A percentile compares a stretch with the other conserved stretches of the same genome.
Conservation (phyloP, 495 filamentous ascomycete genomes). For the Penicillium parvum region DNA sequence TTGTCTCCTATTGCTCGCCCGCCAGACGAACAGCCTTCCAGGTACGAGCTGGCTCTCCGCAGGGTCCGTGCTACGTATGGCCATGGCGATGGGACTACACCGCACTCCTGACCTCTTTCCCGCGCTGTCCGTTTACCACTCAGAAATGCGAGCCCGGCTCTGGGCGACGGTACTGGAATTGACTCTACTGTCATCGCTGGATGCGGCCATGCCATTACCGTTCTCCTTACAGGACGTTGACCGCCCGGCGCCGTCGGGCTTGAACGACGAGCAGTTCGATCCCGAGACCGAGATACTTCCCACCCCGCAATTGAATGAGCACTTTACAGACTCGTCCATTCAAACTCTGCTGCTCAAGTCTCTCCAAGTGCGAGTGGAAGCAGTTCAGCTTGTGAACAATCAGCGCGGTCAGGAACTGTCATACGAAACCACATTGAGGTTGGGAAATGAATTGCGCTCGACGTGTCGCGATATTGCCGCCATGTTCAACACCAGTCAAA, state of each 20-base stretch:
- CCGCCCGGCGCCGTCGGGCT: slow-evolving; percentile 45
- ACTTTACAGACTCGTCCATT: slow-evolving; percentile 44
- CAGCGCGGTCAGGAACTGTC: slow-evolving; percentile 34
- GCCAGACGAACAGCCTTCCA: slow-evolving; percentile 38
- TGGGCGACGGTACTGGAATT: slow-evolving; percentile 58
- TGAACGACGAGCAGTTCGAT: slow-evolving; percentile 49
- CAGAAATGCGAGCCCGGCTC: slow-evolving; percentile 50
- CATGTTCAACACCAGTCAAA: slow-evolving; percentile 4
- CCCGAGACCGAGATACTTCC: slow-evolving; percentile 22
- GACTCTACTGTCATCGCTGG: slow-evolving; percentile 44
- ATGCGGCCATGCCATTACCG: slow-evolving; percentile 44
- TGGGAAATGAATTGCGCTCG: slow-evolving; percentile 30
- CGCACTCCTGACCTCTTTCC: slow-evolving; percentile 49
- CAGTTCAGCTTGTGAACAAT: slow-evolving; percentile 39
- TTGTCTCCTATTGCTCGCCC: slow-evolving; percentile 47
- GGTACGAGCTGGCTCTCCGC: slow-evolving; percentile 46
- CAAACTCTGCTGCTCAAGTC: slow-evolving; percentile 44
- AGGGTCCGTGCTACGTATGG: slow-evolving; percentile 44
- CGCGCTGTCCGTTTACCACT: slow-evolving; percentile 38
- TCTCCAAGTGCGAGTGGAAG: slow-evolving; percentile 35
- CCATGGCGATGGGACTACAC: slow-evolving; percentile 52
- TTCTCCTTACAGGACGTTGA: slow-evolving; percentile 50
- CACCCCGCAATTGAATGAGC: slow-evolving; percentile 21
- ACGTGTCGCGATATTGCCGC: slow-evolving; percentile 21
- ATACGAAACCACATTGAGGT: slow-evolving; percentile 37